Evolutionary conservation across 2,329 filamentous ascomycete species (phyloP).

Genomic region (Macroventuria anomochaeta): DNA sequence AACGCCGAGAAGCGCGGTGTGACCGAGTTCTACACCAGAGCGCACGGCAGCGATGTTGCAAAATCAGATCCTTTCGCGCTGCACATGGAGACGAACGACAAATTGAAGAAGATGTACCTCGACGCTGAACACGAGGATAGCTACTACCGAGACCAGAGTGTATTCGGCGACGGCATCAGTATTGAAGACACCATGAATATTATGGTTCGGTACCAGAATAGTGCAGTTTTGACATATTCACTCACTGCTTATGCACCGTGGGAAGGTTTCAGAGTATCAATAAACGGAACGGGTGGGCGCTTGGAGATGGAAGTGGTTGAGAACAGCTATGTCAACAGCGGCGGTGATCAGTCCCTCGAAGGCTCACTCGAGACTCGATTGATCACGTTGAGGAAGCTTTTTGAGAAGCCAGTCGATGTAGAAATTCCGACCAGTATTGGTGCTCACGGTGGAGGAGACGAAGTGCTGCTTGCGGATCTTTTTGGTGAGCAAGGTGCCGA

Average conservation of each 20-base stretch:
- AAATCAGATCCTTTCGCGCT: constrained; percentile 65
- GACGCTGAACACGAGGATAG: constrained; percentile 69
- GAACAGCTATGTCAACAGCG: constrained; percentile 65
- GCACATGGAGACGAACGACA: constrained; percentile 59
- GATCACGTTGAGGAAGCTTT: constrained; percentile 61
- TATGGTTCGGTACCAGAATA: constrained; percentile 63
- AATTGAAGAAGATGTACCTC: constrained; percentile 65
- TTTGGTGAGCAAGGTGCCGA: constrained; percentile 63
- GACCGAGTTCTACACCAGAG: constrained; percentile 59
- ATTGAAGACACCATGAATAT: constrained; percentile 71
- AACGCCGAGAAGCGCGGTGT: constrained; percentile 65
- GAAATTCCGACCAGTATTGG: constrained; percentile 60
- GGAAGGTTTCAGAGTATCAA: constrained; percentile 65
- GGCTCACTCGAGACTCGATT: constrained; percentile 60
- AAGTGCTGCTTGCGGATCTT: constrained; percentile 62
- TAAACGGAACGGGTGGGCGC: constrained; percentile 65
- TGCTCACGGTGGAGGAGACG: constrained; percentile 67
- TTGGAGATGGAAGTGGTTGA: constrained; percentile 69
- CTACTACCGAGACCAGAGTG: constrained; percentile 67
- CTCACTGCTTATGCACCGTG: constrained; percentile 67
- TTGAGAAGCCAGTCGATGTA: constrained; percentile 64
- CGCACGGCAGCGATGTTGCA: constrained; percentile 59
- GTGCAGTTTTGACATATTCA: constrained; percentile 65
- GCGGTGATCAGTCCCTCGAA: constrained; percentile 63
- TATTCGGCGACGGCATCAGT: constrained; percentile 68